Base-by-base conservation (phyloP, 2,329 filamentous ascomycete species). In the Verticillium zaregamsianum region DNA sequence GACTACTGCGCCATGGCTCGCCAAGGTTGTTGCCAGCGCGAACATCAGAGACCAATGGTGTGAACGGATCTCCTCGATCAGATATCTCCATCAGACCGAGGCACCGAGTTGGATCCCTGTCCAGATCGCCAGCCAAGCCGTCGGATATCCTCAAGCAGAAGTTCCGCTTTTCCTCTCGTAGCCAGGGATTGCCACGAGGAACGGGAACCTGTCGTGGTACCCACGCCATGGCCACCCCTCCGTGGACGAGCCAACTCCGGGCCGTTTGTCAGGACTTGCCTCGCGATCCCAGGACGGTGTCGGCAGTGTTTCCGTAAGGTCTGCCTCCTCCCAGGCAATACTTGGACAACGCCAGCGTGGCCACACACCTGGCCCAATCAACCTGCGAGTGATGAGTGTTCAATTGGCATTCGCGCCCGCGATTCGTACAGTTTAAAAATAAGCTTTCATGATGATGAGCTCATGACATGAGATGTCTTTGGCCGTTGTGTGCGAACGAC, bases 91-190 rank as follows among this genome's bases (percentile, higher is more conserved):
- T 60, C 52, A 65, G 63, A 62, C 62, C 62, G 62, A 63, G 59
- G 58, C 20, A 56, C 59, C 49, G 58, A 62, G 39, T 28, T 39
- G 58, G 55, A 64, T 55, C 64, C 63, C 63, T 65, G 64, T 33
- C 56, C 55, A 56, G 64, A 64, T 65, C 63, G 64, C 59, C 64
- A 64, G 61, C 64, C 62, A 65, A 61, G 45, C 31, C 32, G 59
- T 65, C 63, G 64, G 64, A 52, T 63, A 63, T 60, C 64, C 64
- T 60, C 33, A 59, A 54, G n/a, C 58, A 64, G 59, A 54, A 64
- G 57, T 62, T 59, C 64, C 62, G 59, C 63, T 61, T 59, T 45
- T 58, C 32, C 40, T 31, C 40, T 35, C 14, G 33, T 6, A 33
- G 62, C 52, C 55, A 65, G 60, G 55, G 55, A 35, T 57, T 33